phyloP scores from a whole-genome alignment of 805 yeast species.

The Grigorovia humatica region DNA sequence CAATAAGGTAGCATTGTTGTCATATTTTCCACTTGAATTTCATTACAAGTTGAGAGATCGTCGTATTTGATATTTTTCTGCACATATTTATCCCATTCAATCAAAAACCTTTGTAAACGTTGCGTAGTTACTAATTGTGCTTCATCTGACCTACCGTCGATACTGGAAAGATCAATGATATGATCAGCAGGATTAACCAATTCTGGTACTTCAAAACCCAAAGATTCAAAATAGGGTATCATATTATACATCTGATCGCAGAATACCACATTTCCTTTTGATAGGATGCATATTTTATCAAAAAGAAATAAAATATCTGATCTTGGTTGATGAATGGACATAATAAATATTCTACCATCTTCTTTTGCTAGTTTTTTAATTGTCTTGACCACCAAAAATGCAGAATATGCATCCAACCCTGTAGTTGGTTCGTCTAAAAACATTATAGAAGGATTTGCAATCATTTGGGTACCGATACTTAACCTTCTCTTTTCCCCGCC shows the following conservation, averaged over 20 bases:
- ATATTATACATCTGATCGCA: slow-evolving; percentile 38
- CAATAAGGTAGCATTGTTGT: slow-evolving; percentile 31
- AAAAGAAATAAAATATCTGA: slow-evolving; percentile 61
- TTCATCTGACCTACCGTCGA: slow-evolving; percentile 37
- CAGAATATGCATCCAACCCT: slow-evolving; percentile 73
- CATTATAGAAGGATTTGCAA: slow-evolving; percentile 64
- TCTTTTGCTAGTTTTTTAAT: slow-evolving; percentile 45
- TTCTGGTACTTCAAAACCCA: slow-evolving; percentile 38
- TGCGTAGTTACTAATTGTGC: slow-evolving; percentile 28
- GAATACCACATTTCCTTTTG: slow-evolving; percentile 49
- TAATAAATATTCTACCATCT: slow-evolving; percentile 58
- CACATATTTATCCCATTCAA: slow-evolving; percentile 29
- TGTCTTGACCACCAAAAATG: slow-evolving; percentile 51
- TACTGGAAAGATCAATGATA: slow-evolving; percentile 45
- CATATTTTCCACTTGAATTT: slow-evolving; percentile 18
- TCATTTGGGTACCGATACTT: slow-evolving; percentile 66
- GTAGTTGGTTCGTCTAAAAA: slow-evolving; percentile 86
- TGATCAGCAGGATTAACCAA: slow-evolving; percentile 54
- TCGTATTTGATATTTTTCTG: slow-evolving; percentile 1
- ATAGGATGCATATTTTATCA: slow-evolving; percentile 56
- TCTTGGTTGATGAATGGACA: slow-evolving; percentile 80
- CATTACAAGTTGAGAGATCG: slow-evolving; percentile 6
- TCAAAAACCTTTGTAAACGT: slow-evolving; percentile 29
- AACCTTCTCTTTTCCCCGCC: slow-evolving; percentile 81
- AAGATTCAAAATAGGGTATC: slow-evolving; percentile 37